phyloP scores from a whole-genome alignment of 2,329 filamentous ascomycete genomes.

The Fusarium coicis region DNA sequence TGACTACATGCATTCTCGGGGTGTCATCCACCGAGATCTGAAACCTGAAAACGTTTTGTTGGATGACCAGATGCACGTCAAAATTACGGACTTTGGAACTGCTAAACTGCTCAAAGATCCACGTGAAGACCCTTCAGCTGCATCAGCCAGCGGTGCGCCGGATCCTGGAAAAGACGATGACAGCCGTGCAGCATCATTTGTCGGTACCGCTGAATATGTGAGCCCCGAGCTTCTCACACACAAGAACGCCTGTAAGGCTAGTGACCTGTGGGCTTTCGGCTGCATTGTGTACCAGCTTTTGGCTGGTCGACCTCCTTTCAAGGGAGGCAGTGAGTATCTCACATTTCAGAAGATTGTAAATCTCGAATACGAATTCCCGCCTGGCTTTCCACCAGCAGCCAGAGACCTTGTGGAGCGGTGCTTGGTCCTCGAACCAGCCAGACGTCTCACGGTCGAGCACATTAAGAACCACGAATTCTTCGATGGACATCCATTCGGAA shows the following conservation, averaged over 20 bases:
- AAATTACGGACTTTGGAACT: slow-evolving; percentile 98
- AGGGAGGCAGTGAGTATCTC: slow-evolving; percentile 92
- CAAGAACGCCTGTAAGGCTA: slow-evolving; percentile 97
- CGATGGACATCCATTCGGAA: slow-evolving; percentile 85
- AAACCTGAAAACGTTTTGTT: slow-evolving; percentile 97
- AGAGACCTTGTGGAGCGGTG: slow-evolving; percentile 91
- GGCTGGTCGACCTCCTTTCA: slow-evolving; percentile 96
- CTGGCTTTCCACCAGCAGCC: slow-evolving; percentile 86
- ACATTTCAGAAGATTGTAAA: slow-evolving; percentile 98
- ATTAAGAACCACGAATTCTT: slow-evolving; percentile 98
- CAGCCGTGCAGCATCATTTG: slow-evolving; percentile 89
- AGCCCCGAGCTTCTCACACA: slow-evolving; percentile 96
- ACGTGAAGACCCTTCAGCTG: slow-evolving; percentile 50
- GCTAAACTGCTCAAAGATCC: slow-evolving; percentile 80
- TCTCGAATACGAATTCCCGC: slow-evolving; percentile 92
- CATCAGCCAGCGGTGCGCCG: slow-evolving; percentile 51
- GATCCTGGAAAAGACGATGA: slow-evolving; percentile 63
- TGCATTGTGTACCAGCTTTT: slow-evolving; percentile 98
- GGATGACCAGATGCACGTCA: slow-evolving; percentile 96
- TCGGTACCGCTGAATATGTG: slow-evolving; percentile 97
- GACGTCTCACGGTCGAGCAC: slow-evolving; percentile 89
- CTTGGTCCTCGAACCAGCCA: slow-evolving; percentile 86
- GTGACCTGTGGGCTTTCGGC: slow-evolving; percentile 97
- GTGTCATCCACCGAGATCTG: slow-evolving; percentile 94
- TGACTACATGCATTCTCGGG: slow-evolving; percentile 96